A percentile compares a stretch with the other conserved stretches of the same genome.
Evolutionary conservation across 1,284 basidiomycete species (phyloP).

Genomic region (Apiotrichum gamsii): DNA sequence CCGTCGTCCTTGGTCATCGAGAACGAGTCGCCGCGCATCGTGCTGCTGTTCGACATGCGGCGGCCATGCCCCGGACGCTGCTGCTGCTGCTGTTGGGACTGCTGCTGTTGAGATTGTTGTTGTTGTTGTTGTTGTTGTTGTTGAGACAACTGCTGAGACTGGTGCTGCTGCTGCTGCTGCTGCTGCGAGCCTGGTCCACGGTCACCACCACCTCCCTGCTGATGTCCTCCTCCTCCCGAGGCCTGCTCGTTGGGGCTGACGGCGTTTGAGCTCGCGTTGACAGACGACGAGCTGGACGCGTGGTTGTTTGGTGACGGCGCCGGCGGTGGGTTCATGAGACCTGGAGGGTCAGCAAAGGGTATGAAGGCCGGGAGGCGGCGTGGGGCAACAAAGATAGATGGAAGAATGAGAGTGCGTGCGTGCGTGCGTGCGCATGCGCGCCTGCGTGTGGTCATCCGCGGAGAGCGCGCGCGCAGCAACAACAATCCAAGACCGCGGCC

Average conservation of each 20-base stretch:
- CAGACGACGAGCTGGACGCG: neutral
- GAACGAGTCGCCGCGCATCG: constrained; percentile 6
- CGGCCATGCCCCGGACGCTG: neutral
- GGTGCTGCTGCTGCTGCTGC: no score
- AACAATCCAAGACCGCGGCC: neutral
- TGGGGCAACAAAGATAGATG: no score
- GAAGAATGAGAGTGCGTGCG: no score
- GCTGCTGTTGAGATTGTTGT: neutral
- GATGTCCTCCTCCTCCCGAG: no score
- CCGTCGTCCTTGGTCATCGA: constrained; percentile 50
- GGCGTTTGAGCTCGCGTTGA: neutral
- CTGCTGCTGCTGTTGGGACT: no score
- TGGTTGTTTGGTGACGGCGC: neutral
- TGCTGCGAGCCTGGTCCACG: no score
- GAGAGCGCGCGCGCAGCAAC: no score
- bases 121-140: no score
- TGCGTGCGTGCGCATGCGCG: neutral
- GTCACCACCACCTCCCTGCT: no score
- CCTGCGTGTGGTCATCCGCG: neutral
- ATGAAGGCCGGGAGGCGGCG: no score
- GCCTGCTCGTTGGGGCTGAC: neutral
- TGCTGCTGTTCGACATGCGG: constrained; percentile 13
- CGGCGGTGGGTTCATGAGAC: neutral
- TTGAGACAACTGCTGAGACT: no score
- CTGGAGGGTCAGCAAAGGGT: neutral